These are phyloP conservation scores for Sporisorium exsertum DNA, from an alignment of 1,284 basidiomycete genomes.

Conservation along the genomic window DNA sequence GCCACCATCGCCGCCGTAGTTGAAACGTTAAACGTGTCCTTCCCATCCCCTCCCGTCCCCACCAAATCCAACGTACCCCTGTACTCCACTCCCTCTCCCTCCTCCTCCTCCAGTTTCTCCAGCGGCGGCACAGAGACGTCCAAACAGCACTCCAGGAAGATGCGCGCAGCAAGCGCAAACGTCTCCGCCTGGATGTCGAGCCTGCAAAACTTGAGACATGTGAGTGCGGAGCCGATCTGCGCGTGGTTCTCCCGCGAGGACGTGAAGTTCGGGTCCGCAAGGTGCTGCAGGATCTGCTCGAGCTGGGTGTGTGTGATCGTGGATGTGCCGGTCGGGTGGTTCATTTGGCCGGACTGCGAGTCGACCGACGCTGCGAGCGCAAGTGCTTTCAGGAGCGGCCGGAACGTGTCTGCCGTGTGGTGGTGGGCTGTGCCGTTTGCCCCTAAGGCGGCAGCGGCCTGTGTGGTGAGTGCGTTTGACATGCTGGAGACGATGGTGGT, in stretches of 20 bases:
- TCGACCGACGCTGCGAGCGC: conserved; percentile 33
- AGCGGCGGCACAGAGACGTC: conserved; percentile 39
- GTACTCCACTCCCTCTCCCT: conserved; percentile 40
- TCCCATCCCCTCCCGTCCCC: conserved; percentile 92
- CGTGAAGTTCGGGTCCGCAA: conserved; percentile 66
- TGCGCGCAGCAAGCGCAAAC: conserved; percentile 54
- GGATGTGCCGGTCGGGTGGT: conserved; percentile 39
- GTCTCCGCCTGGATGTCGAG: conserved; percentile 57
- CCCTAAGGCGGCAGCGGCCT: background rate
- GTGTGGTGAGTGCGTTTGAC: background rate
- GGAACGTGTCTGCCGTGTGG: conserved; percentile 61
- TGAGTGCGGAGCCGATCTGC: conserved; percentile 63
- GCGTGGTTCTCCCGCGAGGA: conserved; percentile 59
- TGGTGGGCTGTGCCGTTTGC: conserved; percentile 16
- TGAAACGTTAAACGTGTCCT: conserved; percentile 97
- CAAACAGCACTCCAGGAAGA: conserved; percentile 57
- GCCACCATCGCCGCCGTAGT: conserved; percentile 94
- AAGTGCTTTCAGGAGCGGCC: conserved; percentile 61
- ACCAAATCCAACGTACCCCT: conserved; percentile 70
- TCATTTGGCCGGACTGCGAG: conserved; percentile 41
- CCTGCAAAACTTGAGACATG: conserved; percentile 61
- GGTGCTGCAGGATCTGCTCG: conserved; percentile 56
- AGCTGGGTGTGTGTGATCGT: conserved; percentile 50
- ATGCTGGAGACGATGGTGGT: background rate
- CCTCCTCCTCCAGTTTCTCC: conserved; percentile 25